Evolutionary conservation across 805 yeast genomes (phyloP), one percentile per base, ranked within the genome.

Genomic region (Ogataea polymorpha): DNA sequence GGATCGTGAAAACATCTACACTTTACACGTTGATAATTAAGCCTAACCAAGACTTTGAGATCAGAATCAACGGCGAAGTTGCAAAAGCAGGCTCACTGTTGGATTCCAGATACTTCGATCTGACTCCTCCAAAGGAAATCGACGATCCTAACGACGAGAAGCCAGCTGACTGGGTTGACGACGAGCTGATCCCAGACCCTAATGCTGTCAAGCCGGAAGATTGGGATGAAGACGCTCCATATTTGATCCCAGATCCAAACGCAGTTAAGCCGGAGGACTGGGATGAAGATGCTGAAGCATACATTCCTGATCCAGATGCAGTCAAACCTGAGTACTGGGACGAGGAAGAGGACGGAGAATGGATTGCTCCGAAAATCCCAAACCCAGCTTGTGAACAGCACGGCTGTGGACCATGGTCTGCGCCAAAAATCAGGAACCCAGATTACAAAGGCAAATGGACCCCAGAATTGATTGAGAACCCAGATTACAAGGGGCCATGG

Each of bases 311-410:
- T 59, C 88, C 95, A 28, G 70, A 67, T 2, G 82, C 86, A 21
- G 56, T 45, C 23, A 75, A 71, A 53, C 96, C 96, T 14, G 82
- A 70, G 32, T 82, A 75, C 55, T 89, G 96, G 96, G 86, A 86
- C 57, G 96, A 86, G 30, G 90, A 82, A 50, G 90, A 84, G 58
- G 96, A 88, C 58, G 96, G 96, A 5, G 81, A 73, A 54, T 90
- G 95, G 95, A 54, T 68, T 31, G 82, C 89, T 2, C 89, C 91
- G 18, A 61, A 69, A 35, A 70, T 88, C 34, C 67, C 67, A 32
- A 89, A 89, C 59, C 96, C 96, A 9, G 77, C 68, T 43, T 89
- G 97, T 63, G 70, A 65, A 23, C 53, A 56, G 11, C 74, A 70
- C 39, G 95, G 95, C 5, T 89, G 97, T 63, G 96, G 96, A 31